phyloP scores from a whole-genome alignment of 2,329 filamentous ascomycete genomes.

The Colletotrichum eleusines region DNA sequence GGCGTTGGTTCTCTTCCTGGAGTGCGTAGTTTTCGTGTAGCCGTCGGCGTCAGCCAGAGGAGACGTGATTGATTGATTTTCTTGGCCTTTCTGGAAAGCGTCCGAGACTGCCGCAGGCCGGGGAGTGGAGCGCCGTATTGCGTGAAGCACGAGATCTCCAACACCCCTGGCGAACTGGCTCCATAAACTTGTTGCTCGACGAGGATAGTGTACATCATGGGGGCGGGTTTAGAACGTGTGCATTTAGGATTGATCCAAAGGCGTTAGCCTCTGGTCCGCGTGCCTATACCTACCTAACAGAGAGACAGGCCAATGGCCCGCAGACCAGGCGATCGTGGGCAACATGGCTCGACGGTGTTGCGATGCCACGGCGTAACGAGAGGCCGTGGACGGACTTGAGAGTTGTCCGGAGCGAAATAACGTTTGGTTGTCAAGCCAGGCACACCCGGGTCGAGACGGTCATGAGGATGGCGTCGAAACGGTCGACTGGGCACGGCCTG shows the following conservation, averaged over 20 bases:
- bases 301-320: slow-evolving; percentile 13
- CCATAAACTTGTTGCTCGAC: slow-evolving; percentile 13
- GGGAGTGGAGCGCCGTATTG: slow-evolving; percentile 18
- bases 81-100: not conserved
- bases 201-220: slow-evolving; percentile 18
- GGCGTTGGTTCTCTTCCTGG: not conserved
- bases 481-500: slow-evolving; percentile 17
- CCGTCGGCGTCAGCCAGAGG: not conserved
- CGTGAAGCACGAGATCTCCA: slow-evolving; percentile 29
- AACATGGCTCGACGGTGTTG: slow-evolving; percentile 13
- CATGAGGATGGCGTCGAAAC: slow-evolving; percentile 37
- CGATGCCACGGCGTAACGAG: slow-evolving; percentile 14
- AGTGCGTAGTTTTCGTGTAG: not conserved
- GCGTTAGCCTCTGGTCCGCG: not conserved
- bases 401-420: slow-evolving; percentile 31
- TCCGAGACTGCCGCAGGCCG: slow-evolving; percentile 22
- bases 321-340: slow-evolving; percentile 22
- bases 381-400: slow-evolving; percentile 19
- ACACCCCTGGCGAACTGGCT: slow-evolving; percentile 15
- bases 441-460: slow-evolving; percentile 28
- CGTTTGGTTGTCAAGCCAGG: slow-evolving; percentile 35
- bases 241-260: slow-evolving; percentile 7
- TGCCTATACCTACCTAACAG: slow-evolving; percentile 12
- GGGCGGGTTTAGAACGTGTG: slow-evolving; percentile 5
- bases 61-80: not conserved